Evolutionary conservation across 2,329 filamentous ascomycete species (phyloP).

Genomic region (Aspergillus sp.): DNA sequence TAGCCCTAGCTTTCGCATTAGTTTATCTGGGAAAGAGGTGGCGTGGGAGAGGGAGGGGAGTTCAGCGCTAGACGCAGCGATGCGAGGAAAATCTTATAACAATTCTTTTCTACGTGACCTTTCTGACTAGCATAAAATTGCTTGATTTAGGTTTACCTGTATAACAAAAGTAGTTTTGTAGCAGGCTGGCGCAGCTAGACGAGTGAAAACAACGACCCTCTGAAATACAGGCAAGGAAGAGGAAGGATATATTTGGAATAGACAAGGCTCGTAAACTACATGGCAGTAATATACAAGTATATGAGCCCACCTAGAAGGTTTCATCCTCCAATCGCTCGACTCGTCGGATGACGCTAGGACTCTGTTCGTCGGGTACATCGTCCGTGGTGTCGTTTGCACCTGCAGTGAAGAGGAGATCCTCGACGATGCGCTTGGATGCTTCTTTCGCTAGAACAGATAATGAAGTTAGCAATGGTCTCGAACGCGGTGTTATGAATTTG

Average conservation of each 20-base stretch:
- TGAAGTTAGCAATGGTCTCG: not conserved
- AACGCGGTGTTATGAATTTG: not conserved
- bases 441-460: constrained; percentile 41
- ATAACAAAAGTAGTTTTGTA: too few species aligned
- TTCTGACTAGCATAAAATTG: too few species aligned
- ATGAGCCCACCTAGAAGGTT: constrained; percentile 38
- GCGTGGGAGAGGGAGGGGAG: too few species aligned
- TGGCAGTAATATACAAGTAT: not conserved
- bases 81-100: too few species aligned
- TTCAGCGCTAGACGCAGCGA: too few species aligned
- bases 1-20: not conserved
- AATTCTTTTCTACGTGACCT: too few species aligned
- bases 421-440: constrained; percentile 50
- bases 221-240: not conserved
- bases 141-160: too few species aligned
- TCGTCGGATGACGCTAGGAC: constrained; percentile 47
- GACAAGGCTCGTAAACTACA: not conserved
- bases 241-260: not conserved
- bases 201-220: too few species aligned
- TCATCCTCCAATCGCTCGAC: constrained; percentile 45
- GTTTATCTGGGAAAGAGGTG: not conserved
- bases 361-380: constrained; percentile 40
- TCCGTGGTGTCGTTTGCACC: constrained; percentile 42
- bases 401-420: constrained; percentile 48
- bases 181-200: too few species aligned